Percentiles rank a stretch among this genome's conserved stretches.
phyloP scores from a whole-genome alignment of 2,329 filamentous ascomycete species.

The Ascochyta fabae region DNA sequence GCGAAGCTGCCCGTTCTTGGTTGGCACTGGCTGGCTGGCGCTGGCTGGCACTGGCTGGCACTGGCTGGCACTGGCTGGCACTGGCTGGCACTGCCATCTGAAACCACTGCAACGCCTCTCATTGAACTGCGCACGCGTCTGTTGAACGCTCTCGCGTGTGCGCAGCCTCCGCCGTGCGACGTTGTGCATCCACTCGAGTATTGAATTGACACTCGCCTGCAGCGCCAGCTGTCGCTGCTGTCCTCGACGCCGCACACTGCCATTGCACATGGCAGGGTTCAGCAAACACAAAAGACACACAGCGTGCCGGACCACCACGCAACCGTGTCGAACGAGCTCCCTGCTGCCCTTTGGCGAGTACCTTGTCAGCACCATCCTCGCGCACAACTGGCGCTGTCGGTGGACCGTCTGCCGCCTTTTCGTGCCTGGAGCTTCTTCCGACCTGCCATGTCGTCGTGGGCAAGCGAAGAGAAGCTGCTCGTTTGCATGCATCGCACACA shows the following conservation, averaged over 20 bases:
- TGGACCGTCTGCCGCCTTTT: not conserved
- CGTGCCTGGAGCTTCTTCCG: not conserved
- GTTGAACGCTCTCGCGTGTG: constrained; percentile 41
- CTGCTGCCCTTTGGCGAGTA: constrained; percentile 12
- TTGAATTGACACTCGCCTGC: constrained; percentile 24
- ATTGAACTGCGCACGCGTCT: constrained; percentile 37
- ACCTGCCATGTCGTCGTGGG: not conserved
- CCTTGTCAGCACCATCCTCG: constrained; percentile 5
- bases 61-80: no score
- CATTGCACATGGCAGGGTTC: constrained; percentile 1
- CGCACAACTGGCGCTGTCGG: not conserved
- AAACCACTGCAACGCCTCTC: constrained; percentile 31
- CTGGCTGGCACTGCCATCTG: constrained; percentile 21
- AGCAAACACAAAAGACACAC: not conserved
- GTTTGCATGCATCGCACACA: no score
- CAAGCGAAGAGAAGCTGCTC: no score
- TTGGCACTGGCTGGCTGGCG: constrained; percentile 15
- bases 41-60: no score
- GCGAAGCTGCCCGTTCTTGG: constrained; percentile 29
- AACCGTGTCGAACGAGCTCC: constrained; percentile 9
- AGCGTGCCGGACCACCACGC: constrained; percentile 2
- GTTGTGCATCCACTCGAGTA: constrained; percentile 16
- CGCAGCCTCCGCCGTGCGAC: constrained; percentile 32
- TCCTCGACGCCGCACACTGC: constrained; percentile 6
- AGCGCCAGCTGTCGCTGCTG: constrained; percentile 14